These are phyloP conservation scores for Neonectria ditissima DNA, from an alignment of 2,329 filamentous ascomycete genomes.

Conservation along the genomic window DNA sequence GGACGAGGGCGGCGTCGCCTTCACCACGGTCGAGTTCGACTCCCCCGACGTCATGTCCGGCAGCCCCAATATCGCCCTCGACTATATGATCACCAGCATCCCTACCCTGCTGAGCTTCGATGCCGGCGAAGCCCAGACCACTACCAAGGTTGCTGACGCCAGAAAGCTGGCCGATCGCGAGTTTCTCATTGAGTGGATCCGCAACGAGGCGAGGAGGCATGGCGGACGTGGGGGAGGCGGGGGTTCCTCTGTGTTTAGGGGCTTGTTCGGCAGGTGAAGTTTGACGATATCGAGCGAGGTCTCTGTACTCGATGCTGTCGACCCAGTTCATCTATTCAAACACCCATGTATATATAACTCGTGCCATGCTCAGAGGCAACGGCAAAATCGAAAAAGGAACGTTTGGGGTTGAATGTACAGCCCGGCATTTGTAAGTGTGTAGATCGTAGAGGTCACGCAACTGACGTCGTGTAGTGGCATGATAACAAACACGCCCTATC, in stretches of 20 bases:
- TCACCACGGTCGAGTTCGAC: conserved; percentile 67
- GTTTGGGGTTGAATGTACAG: neutral
- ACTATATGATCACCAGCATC: conserved; percentile 69
- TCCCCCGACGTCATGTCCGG: conserved; percentile 66
- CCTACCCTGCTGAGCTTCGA: conserved; percentile 71
- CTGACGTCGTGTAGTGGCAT: neutral
- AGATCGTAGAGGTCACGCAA: neutral
- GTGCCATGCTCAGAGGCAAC: neutral
- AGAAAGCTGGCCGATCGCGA: conserved; percentile 60
- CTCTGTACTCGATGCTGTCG: neutral
- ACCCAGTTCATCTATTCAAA: neutral
- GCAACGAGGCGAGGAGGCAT: conserved; percentile 60
- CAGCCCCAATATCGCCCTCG: conserved; percentile 57
- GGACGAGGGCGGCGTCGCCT: conserved; percentile 66
- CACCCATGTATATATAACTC: neutral
- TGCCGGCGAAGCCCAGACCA: conserved; percentile 62
- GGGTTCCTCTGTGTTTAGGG: conserved; percentile 51
- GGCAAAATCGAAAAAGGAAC: neutral
- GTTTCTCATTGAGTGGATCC: conserved; percentile 67
- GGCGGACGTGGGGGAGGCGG: conserved; percentile 58
- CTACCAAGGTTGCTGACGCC: conserved; percentile 63
- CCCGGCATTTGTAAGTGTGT: neutral
- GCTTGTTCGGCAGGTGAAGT: conserved; percentile 54
- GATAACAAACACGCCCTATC: neutral
- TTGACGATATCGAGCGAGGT: neutral